These are phyloP conservation scores for Penicillium goetzii DNA, from an alignment of 495 filamentous ascomycete species.

Conservation along the genomic window DNA sequence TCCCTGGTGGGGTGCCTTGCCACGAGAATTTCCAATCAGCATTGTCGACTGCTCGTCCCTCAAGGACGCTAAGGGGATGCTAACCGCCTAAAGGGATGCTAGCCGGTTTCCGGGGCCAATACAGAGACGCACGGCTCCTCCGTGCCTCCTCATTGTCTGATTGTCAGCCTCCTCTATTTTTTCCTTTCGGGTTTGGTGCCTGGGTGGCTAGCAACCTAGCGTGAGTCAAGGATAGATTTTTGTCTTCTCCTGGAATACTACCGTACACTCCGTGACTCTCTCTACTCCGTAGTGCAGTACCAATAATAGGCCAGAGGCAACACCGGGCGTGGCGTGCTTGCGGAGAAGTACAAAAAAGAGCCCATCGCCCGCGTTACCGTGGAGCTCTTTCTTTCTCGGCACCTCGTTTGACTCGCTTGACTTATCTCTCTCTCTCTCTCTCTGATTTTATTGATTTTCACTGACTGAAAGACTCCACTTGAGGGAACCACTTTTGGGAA, in stretches of 20 bases:
- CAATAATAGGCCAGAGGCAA: background rate
- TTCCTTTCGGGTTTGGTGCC: constrained; percentile 4
- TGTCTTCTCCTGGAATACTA: background rate
- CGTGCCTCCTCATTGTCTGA: constrained; percentile 14
- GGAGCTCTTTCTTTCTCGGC: constrained; percentile 10
- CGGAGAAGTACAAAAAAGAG: constrained; percentile 2
- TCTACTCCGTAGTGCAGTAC: background rate
- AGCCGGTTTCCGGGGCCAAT: background rate
- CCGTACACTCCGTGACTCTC: background rate
- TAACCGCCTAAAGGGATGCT: background rate
- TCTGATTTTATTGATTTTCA: background rate
- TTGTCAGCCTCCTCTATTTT: constrained; percentile 24
- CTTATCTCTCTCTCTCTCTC: background rate
- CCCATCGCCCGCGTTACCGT: constrained; percentile 15
- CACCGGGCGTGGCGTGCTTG: background rate
- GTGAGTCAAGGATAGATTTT: constrained; percentile 7
- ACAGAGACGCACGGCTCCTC: background rate
- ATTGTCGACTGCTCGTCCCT: background rate
- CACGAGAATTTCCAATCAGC: constrained; percentile 18
- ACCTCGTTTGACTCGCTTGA: constrained; percentile 15
- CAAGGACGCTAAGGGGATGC: background rate
- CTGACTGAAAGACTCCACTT: background rate
- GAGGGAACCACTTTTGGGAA: background rate
- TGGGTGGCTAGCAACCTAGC: background rate
- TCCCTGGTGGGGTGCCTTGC: constrained; percentile 11